phyloP scores from a whole-genome alignment of 495 filamentous ascomycete genomes.

The Parathielavia hyrcaniae region DNA sequence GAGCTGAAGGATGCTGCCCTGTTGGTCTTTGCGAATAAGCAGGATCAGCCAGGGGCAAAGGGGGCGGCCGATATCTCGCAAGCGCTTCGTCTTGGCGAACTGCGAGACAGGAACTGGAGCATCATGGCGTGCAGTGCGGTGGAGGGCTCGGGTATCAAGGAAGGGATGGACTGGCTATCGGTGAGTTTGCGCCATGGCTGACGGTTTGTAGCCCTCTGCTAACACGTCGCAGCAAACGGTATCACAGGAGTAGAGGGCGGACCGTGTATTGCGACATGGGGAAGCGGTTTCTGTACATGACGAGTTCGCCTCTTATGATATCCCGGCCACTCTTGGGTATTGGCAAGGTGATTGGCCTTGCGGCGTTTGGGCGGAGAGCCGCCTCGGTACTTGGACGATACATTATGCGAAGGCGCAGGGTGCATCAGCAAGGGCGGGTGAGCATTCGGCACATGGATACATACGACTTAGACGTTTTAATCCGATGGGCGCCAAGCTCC shows the following conservation, averaged over 20 bases:
- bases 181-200: constrained; percentile 51
- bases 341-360: constrained; percentile 13
- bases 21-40: constrained; percentile 97
- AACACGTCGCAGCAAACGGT: constrained; percentile 44
- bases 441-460: constrained; percentile 24
- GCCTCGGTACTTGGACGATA: constrained; percentile 22
- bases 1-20: constrained; percentile 88
- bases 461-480: constrained; percentile 29
- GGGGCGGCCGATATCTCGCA: constrained; percentile 95
- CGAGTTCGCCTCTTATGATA: constrained; percentile 19
- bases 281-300: constrained; percentile 29
- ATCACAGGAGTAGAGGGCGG: constrained; percentile 37
- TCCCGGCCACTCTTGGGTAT: constrained; percentile 29
- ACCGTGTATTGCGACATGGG: constrained; percentile 4
- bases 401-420: constrained; percentile 24
- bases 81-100: constrained; percentile 77
- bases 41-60: constrained; percentile 95
- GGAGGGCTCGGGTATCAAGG: constrained; percentile 84
- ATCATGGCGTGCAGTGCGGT: constrained; percentile 96
- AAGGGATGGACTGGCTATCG: constrained; percentile 99
- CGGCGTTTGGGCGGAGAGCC: constrained; percentile 14
- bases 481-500: constrained; percentile 11
- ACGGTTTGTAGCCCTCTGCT: constrained; percentile 9
- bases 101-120: constrained; percentile 97
- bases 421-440: constrained; percentile 21